Percentiles rank a stretch among this genome's conserved stretches.
Evolutionary conservation across 1,139 yeast species (phyloP).

Genomic region (Magnusiomyces ingens): DNA sequence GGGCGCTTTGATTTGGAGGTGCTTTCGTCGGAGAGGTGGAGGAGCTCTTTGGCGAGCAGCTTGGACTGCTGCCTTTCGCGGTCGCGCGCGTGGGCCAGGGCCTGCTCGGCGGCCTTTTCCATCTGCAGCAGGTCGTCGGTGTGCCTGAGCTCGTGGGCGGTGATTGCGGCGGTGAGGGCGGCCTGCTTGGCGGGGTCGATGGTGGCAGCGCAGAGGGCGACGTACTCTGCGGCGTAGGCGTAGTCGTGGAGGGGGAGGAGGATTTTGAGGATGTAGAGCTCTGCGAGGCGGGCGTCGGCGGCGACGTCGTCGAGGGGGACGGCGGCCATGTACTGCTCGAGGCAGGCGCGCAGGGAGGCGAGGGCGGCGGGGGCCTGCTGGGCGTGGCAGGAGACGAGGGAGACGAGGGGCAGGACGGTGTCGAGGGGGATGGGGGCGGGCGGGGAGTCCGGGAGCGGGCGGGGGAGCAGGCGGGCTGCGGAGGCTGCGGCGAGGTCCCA

Average conservation of each 20-base stretch:
- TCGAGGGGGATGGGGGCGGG: neutral
- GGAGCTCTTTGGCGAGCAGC: too few species aligned
- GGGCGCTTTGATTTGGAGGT: too few species aligned
- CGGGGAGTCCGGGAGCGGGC: neutral
- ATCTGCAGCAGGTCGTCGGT: neutral
- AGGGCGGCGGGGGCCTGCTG: neutral
- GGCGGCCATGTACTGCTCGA: constrained; percentile 1
- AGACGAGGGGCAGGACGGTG: constrained; percentile 3
- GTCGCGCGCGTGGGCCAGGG: too few species aligned
- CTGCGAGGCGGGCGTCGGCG: neutral
- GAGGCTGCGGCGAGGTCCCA: constrained; percentile 1
- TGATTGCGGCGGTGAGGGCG: neutral
- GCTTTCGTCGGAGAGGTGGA: too few species aligned
- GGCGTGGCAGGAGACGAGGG: constrained; percentile 1
- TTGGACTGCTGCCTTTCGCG: too few species aligned
- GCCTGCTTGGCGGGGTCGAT: neutral
- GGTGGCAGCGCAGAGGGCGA: neutral
- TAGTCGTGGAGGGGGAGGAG: constrained; percentile 5
- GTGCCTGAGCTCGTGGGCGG: neutral
- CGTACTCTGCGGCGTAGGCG: neutral
- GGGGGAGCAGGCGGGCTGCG: too few species aligned
- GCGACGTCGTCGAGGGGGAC: neutral
- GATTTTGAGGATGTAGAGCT: constrained; percentile 1
- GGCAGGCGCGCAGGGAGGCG: neutral
- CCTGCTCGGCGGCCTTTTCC: neutral